phyloP scores from a whole-genome alignment of 2,329 filamentous ascomycete species.

The Sphaerostilbella broomeana region DNA sequence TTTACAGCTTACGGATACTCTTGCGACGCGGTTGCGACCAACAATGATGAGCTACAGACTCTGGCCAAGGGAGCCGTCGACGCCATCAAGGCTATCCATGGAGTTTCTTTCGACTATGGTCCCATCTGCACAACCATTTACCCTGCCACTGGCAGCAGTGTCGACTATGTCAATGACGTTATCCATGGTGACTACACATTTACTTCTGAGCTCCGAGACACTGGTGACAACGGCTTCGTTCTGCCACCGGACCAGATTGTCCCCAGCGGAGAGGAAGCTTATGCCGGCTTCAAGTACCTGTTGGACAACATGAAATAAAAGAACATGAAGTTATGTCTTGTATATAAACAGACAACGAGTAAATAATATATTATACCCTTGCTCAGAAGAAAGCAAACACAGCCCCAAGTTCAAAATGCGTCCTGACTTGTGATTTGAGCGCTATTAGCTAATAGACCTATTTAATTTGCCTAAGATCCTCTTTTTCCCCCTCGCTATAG shows the following conservation, averaged over 20 bases:
- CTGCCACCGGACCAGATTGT: conserved; percentile 37
- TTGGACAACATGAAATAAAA: conserved; percentile 33
- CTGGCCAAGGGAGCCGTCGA: conserved; percentile 43
- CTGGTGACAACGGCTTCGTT: conserved; percentile 35
- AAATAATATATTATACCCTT: too few species aligned
- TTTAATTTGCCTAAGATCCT: too few species aligned
- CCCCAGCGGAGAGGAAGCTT: conserved; percentile 37
- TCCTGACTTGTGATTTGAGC: too few species aligned
- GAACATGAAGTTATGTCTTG: background rate
- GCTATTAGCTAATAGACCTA: too few species aligned
- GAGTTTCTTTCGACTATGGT: conserved; percentile 35
- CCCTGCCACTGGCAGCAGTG: conserved; percentile 41
- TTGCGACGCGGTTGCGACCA: conserved; percentile 40
- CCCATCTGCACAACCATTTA: conserved; percentile 58
- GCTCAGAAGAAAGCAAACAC: too few species aligned
- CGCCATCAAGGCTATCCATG: conserved; percentile 42
- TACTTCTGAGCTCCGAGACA: conserved; percentile 33
- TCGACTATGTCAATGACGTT: conserved; percentile 40
- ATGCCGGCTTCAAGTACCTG: conserved; percentile 54
- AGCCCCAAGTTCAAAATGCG: too few species aligned
- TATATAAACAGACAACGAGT: background rate
- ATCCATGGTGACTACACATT: conserved; percentile 36
- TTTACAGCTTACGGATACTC: conserved; percentile 53
- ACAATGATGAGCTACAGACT: conserved; percentile 41
- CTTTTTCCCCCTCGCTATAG: too few species aligned